Base-by-base conservation (phyloP, 208 protist species). In the Phytomonas sp. region DNA sequence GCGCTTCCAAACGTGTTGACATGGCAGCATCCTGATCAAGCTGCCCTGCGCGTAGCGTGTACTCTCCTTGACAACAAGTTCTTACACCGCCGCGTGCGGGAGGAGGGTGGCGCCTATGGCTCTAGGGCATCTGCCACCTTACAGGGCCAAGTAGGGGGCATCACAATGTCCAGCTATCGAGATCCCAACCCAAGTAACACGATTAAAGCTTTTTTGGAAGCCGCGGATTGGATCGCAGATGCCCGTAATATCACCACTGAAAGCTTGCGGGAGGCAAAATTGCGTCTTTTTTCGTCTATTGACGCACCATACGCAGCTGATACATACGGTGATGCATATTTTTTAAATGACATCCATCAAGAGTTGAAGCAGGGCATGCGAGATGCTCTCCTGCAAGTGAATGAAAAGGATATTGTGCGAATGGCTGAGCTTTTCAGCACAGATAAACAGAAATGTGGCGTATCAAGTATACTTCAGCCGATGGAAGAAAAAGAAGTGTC, bases 21-120 rank as follows among this genome's bases (percentile, higher is more conserved):
- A 23, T 93, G 87, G 85, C 62, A 43, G 53, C 70, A 87, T 71
- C 79, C 78, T 2, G 85, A 90, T 37, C 85, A 92, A 72, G 84
- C 87, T 11, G 73, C 83, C n/a, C 73, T 92, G 60, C 89, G 88
- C 31, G 87, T 95, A 17, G 92, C 77, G 33, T 84, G 77, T 59
- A 77, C 85, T 63, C 70, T 95, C 60, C 82, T 95, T 20, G 71
- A 72, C 56, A 94, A 94, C 68, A 88, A 97, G 73, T 95, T 87
- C 77, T 78, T 97, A 62, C 93, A 97, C 76, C 85, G 85, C 66
- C 82, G 84, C 5, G 85, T 97, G 67, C 88, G 93, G 26, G 93
- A 97, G 68, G 89, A 97, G 72, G 93, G 93, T 30, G 93, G 93
- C 23, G 93, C 93, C 40, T 97, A 97, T 79, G 93, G 93, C 34